Evolutionary conservation across 148 eudicot species (phyloP).

Genomic region (Salicornia ramosissima): DNA sequence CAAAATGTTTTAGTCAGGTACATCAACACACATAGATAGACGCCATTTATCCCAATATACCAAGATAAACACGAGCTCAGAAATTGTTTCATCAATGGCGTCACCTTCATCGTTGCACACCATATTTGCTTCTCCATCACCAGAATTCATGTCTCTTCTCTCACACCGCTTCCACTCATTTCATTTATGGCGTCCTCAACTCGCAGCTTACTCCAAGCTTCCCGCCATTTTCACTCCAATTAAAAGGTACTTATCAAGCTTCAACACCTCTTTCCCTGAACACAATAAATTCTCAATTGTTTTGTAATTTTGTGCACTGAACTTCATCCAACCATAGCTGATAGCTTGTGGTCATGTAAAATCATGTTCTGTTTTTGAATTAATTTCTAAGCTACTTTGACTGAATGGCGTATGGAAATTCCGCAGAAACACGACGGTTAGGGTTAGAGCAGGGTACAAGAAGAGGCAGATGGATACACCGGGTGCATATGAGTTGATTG

Average conservation of each 20-base stretch:
- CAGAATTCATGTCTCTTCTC: not conserved
- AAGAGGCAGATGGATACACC: constrained; percentile 42
- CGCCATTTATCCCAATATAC: too few relatives aligned
- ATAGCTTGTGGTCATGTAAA: not conserved
- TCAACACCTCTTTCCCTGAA: not conserved
- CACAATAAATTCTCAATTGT: too few relatives aligned
- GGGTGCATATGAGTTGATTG: constrained; percentile 57
- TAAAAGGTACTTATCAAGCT: not conserved
- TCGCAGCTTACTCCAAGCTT: not conserved
- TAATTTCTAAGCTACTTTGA: not conserved
- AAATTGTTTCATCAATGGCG: constrained; percentile 11
- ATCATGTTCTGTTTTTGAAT: not conserved
- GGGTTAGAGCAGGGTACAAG: constrained; percentile 34
- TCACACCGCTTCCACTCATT: not conserved
- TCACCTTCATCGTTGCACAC: constrained; percentile 11
- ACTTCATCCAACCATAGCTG: not conserved
- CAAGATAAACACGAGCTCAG: not conserved
- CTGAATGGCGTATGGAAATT: not conserved
- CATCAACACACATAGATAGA: too few relatives aligned
- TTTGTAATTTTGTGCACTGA: not conserved
- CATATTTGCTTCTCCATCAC: constrained; percentile 1
- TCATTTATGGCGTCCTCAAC: not conserved
- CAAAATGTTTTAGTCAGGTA: too few relatives aligned
- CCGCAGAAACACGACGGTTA: constrained; percentile 18
- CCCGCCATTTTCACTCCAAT: constrained; percentile 19